Evolutionary conservation across 73 alveolate species (phyloP).

Genomic region (Effrenium voratum): DNA sequence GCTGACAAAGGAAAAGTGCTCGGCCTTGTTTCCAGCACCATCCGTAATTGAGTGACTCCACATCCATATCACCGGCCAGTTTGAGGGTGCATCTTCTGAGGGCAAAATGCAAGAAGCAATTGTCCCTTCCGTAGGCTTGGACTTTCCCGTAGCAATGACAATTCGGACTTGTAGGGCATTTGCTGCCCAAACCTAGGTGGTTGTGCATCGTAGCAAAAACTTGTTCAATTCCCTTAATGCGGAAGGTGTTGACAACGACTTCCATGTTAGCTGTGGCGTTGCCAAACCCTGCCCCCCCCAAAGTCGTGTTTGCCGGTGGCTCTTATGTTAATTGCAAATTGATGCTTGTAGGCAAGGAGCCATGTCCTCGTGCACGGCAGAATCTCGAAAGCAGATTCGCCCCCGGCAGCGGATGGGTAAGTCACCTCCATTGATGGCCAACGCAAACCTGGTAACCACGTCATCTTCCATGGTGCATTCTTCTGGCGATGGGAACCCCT

Average conservation of each 20-base stretch:
- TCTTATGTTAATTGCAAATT: too few relatives aligned
- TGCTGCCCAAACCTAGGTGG: background rate
- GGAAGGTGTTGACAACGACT: too few relatives aligned
- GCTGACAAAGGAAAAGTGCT: background rate
- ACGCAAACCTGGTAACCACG: background rate
- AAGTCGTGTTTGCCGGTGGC: too few relatives aligned
- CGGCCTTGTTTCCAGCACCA: background rate
- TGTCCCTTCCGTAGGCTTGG: background rate
- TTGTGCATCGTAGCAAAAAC: background rate
- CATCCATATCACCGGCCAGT: background rate
- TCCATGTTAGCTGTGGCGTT: too few relatives aligned
- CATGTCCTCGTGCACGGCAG: too few relatives aligned
- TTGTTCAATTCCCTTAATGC: too few relatives aligned
- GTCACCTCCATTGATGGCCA: too few relatives aligned
- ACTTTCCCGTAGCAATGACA: background rate
- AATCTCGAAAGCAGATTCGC: too few relatives aligned
- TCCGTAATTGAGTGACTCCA: background rate
- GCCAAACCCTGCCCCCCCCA: too few relatives aligned
- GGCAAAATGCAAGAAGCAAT: background rate
- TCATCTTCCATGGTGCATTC: background rate
- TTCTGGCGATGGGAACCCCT: background rate
- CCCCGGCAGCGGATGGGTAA: too few relatives aligned
- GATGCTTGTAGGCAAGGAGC: too few relatives aligned
- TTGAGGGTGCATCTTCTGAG: background rate
- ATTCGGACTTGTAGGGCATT: background rate